A percentile compares a stretch with the other conserved stretches of the same genome.
phyloP scores from a whole-genome alignment of 495 filamentous ascomycete genomes.

The Collariella sp. region DNA sequence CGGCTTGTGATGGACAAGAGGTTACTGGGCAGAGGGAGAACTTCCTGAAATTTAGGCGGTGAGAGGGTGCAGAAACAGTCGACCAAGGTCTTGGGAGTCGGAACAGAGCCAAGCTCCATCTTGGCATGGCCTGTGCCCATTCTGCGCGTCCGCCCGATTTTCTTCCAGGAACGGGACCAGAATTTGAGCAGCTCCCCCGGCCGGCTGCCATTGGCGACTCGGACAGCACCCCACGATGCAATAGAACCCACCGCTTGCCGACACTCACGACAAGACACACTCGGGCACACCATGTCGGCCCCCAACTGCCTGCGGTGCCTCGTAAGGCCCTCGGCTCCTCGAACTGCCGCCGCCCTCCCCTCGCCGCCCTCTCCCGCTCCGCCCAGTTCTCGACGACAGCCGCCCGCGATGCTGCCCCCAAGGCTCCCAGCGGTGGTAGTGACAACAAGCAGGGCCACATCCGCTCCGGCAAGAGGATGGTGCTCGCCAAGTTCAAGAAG shows the following conservation, averaged over 20 bases:
- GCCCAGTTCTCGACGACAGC: conserved; percentile 29
- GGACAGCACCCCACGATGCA: conserved; percentile 21
- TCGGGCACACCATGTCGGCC: conserved; percentile 51
- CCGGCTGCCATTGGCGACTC: conserved; percentile 20
- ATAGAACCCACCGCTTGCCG: conserved; percentile 11
- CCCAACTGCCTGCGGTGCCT: conserved; percentile 62
- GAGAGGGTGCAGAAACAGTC: conserved; percentile 11
- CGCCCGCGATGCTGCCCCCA: background rate
- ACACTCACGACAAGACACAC: conserved; percentile 10
- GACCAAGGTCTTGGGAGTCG: too few relatives aligned
- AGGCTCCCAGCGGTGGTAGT: background rate
- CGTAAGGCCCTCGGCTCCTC: conserved; percentile 35
- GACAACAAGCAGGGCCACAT: conserved; percentile 23
- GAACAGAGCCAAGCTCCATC: background rate
- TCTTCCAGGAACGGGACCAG: conserved; percentile 4
- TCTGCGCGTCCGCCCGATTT: conserved; percentile 10
- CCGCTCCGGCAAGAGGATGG: conserved; percentile 30
- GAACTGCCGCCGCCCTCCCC: background rate
- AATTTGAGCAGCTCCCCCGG: conserved; percentile 10
- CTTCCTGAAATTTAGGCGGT: conserved; percentile 30
- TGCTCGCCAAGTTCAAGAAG: conserved; percentile 46
- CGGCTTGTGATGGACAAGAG: background rate
- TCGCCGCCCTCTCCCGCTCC: background rate
- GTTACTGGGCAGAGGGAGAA: conserved; percentile 1
- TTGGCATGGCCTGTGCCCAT: conserved; percentile 8